phyloP scores from a whole-genome alignment of 371 early-diverging fungal species.

The Syncephalastrum sp. region DNA sequence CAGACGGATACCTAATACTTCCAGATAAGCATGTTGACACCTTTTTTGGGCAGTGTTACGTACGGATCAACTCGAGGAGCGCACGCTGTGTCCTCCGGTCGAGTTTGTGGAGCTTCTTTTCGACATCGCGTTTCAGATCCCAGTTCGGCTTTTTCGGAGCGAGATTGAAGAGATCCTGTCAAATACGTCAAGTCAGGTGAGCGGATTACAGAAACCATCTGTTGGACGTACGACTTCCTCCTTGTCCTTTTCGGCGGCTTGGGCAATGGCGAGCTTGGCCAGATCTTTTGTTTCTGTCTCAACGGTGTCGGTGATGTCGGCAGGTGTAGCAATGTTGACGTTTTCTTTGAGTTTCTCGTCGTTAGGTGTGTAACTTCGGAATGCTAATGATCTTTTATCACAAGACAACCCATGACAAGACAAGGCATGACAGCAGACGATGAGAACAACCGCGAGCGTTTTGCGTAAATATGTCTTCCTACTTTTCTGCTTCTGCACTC shows the following conservation, averaged over 20 bases:
- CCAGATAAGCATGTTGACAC: neutral
- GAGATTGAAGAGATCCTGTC: constrained; percentile 73
- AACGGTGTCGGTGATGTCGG: constrained; percentile 48
- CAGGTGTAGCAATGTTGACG: constrained; percentile 46
- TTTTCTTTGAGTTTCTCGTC: constrained; percentile 51
- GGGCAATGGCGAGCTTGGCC: constrained; percentile 55
- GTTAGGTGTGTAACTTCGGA: constrained; percentile 62
- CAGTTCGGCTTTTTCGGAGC: constrained; percentile 87
- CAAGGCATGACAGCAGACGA: constrained; percentile 7
- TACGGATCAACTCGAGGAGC: constrained; percentile 77
- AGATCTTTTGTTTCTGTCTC: constrained; percentile 61
- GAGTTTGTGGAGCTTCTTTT: constrained; percentile 70
- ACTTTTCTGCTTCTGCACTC: constrained; percentile 22
- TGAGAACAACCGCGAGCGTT: neutral
- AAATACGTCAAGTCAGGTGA: constrained; percentile 4
- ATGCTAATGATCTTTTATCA: constrained; percentile 33
- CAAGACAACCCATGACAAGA: constrained; percentile 5
- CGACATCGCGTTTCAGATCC: constrained; percentile 87
- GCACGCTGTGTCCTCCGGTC: constrained; percentile 72
- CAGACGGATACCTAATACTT: constrained; percentile 18
- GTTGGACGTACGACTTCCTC: constrained; percentile 61
- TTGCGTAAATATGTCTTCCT: neutral
- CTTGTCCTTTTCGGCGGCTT: constrained; percentile 61
- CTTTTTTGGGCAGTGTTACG: neutral
- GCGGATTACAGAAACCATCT: no score